Evolutionary conservation across 768 basidiomycete species (phyloP).

Genomic region (Chalciporus sphaerocephalus): DNA sequence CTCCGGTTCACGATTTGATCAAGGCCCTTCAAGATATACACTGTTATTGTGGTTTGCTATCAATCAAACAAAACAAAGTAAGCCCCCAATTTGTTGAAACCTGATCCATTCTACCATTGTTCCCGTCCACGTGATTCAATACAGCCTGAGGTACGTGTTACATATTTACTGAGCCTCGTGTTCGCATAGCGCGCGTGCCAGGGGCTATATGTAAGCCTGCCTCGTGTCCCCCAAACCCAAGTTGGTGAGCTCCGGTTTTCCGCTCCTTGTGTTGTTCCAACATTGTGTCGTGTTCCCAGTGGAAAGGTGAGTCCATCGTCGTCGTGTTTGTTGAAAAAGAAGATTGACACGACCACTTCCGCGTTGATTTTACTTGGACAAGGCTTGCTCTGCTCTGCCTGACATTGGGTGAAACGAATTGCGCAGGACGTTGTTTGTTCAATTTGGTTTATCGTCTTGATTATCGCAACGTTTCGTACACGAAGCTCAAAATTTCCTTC

Average conservation of each 20-base stretch:
- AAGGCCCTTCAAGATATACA: too few species aligned
- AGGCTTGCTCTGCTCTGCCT: conserved; percentile 3
- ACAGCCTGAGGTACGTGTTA: conserved; percentile 10
- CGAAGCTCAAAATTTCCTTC: conserved; percentile 3
- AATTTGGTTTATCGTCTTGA: conserved; percentile 16
- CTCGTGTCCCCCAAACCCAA: conserved; percentile 29
- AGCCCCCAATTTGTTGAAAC: too few species aligned
- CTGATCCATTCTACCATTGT: too few species aligned
- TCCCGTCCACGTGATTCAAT: conserved; percentile 22
- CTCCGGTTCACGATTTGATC: too few species aligned
- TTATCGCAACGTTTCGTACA: conserved; percentile 21
- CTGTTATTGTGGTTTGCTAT: too few species aligned
- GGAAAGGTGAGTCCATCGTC: conserved; percentile 21
- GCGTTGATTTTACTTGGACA: background rate
- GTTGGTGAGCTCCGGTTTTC: conserved; percentile 21
- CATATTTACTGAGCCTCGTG: conserved; percentile 3
- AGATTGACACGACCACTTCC: background rate
- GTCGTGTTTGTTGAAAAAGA: background rate
- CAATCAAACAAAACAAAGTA: too few species aligned
- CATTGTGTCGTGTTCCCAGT: conserved; percentile 20
- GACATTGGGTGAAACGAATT: conserved; percentile 18
- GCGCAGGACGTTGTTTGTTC: conserved; percentile 30
- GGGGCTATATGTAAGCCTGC: conserved; percentile 25
- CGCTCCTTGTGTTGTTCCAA: conserved; percentile 21
- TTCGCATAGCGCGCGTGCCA: conserved; percentile 11